Conservation (phyloP, 768 basidiomycete genomes). For the Boletus reticuloceps region DNA sequence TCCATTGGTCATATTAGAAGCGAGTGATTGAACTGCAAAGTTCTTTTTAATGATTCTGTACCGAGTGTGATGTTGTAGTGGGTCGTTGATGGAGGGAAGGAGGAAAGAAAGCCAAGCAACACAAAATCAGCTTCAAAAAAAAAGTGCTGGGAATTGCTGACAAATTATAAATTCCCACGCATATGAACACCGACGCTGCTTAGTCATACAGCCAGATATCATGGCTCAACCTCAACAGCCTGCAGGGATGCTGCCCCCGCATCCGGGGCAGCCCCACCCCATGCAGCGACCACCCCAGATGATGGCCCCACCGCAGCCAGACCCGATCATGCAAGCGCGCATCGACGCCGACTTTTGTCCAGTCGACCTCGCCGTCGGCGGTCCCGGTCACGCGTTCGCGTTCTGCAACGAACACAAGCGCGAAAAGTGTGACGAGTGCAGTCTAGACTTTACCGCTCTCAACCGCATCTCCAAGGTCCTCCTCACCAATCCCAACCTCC, state of each 20-base stretch:
- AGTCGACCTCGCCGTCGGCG: slow-evolving; percentile 52
- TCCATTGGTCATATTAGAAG: slow-evolving; percentile 86
- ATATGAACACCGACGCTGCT: neutral
- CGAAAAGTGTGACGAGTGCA: slow-evolving; percentile 74
- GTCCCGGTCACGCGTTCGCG: slow-evolving; percentile 50
- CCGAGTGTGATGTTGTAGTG: slow-evolving; percentile 21
- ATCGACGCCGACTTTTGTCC: slow-evolving; percentile 73
- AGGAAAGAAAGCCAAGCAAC: slow-evolving; percentile 20
- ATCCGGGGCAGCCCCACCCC: slow-evolving; percentile 33
- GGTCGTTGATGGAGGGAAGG: slow-evolving; percentile 25
- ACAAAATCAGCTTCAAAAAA: slow-evolving; percentile 17
- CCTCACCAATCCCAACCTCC: slow-evolving; percentile 62
- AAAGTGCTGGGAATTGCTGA: slow-evolving; percentile 30
- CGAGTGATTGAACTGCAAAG: slow-evolving; percentile 30
- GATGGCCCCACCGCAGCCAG: slow-evolving; percentile 47
- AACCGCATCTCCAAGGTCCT: slow-evolving; percentile 78
- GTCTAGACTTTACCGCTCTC: slow-evolving; percentile 66
- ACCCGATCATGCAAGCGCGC: slow-evolving; percentile 70
- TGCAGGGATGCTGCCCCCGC: slow-evolving; percentile 28
- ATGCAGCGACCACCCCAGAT: slow-evolving; percentile 41
- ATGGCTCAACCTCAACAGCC: slow-evolving; percentile 64
- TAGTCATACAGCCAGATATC: slow-evolving; percentile 32
- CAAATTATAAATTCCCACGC: slow-evolving; percentile 22
- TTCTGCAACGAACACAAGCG: slow-evolving; percentile 66
- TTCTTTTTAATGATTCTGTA: slow-evolving; percentile 15